These are phyloP conservation scores for Pseudozyma sp. DNA, from an alignment of 1,284 basidiomycete species.

Conservation along the genomic window DNA sequence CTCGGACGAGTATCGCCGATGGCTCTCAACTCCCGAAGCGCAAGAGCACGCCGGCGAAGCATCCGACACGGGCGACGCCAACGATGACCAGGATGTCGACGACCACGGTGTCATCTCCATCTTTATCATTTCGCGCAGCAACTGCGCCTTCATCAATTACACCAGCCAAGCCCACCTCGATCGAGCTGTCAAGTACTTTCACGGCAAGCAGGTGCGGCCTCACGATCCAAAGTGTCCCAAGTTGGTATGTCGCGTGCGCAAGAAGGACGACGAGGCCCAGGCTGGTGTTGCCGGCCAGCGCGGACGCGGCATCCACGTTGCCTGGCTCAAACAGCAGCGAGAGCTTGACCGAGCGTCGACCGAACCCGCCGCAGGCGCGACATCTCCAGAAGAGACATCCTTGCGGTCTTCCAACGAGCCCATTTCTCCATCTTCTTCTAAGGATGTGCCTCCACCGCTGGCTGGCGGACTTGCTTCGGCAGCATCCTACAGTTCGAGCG, in stretches of 20 bases:
- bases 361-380: background rate
- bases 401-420: conserved; percentile 13
- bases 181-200: conserved; percentile 79
- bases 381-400: background rate
- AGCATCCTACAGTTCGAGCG: conserved; percentile 45
- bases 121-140: conserved; percentile 90
- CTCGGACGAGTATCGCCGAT: conserved; percentile 24
- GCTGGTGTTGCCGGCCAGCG: conserved; percentile 92
- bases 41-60: conserved; percentile 9
- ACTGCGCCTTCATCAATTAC: conserved; percentile 93
- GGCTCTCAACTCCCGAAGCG: conserved; percentile 22
- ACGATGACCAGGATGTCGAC: conserved; percentile 13
- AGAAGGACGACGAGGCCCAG: conserved; percentile 84
- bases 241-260: conserved; percentile 86
- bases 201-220: conserved; percentile 77
- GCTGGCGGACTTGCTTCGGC: conserved; percentile 29
- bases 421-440: conserved; percentile 13
- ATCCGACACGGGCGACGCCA: background rate
- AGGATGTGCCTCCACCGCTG: conserved; percentile 9
- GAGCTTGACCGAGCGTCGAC: conserved; percentile 36
- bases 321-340: conserved; percentile 76
- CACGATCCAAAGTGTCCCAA: conserved; percentile 79
- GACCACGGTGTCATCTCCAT: conserved; percentile 81
- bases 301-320: conserved; percentile 83
- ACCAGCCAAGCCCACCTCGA: conserved; percentile 76